phyloP scores from a whole-genome alignment of 495 filamentous ascomycete genomes.

The Penicillium parvum region DNA sequence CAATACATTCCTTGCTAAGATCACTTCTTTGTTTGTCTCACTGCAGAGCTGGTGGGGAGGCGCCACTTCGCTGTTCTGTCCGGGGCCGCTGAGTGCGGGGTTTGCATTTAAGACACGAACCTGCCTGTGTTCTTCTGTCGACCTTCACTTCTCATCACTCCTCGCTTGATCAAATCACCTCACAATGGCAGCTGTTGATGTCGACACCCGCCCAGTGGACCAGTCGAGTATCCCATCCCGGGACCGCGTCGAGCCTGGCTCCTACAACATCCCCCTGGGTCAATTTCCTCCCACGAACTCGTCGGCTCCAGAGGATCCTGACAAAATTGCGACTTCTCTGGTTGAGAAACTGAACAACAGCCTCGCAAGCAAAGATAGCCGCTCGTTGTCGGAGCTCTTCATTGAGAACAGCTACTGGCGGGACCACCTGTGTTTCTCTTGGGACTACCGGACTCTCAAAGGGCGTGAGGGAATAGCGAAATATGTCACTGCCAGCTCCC shows the following conservation, averaged over 20 bases:
- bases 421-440: slow-evolving; percentile 39
- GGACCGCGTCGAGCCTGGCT: slow-evolving; percentile 57
- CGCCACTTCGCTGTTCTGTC: not conserved
- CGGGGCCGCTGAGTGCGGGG: not conserved
- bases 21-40: no score
- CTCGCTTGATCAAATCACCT: not conserved
- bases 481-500: slow-evolving; percentile 40
- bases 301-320: slow-evolving; percentile 39
- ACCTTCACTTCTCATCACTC: not conserved
- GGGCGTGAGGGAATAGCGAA: slow-evolving; percentile 46
- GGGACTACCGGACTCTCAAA: slow-evolving; percentile 51
- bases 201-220: not conserved
- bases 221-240: slow-evolving; percentile 36
- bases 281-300: slow-evolving; percentile 29
- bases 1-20: no score
- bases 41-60: not conserved
- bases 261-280: slow-evolving; percentile 45
- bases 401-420: slow-evolving; percentile 45
- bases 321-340: slow-evolving; percentile 38
- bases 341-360: slow-evolving; percentile 46
- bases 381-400: slow-evolving; percentile 33
- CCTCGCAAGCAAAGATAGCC: slow-evolving; percentile 33
- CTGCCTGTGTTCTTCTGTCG: not conserved
- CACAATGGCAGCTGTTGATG: slow-evolving; percentile 11
- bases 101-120: not conserved